Evolutionary conservation across 139 green algal species (phyloP).

Genomic region (Dunaliella primolecta): DNA sequence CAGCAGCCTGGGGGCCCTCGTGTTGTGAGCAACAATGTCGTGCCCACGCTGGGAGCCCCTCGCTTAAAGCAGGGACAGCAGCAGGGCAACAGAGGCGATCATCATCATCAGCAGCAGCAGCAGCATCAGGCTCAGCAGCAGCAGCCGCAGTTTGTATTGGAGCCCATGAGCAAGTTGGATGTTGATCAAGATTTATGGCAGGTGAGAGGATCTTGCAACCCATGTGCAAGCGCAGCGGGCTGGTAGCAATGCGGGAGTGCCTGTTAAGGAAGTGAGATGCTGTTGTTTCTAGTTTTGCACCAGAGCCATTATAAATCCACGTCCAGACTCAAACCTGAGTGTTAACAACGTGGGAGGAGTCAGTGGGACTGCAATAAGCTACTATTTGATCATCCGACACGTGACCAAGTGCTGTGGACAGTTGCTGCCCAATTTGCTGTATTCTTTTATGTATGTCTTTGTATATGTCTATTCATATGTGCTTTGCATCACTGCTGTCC

Average conservation of each 20-base stretch:
- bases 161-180: slow-evolving; percentile 22
- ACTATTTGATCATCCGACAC: too few species aligned
- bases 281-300: not conserved
- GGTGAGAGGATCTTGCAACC: not conserved
- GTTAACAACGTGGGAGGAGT: not conserved
- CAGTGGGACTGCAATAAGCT: too few species aligned
- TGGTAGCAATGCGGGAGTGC: not conserved
- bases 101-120: not conserved
- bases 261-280: not conserved
- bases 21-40: too few species aligned
- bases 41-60: too few species aligned
- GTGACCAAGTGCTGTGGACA: too few species aligned
- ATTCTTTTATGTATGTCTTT: too few species aligned
- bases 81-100: too few species aligned
- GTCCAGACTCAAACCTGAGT: not conserved
- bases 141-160: not conserved
- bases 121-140: not conserved
- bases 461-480: too few species aligned
- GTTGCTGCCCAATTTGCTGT: too few species aligned
- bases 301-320: not conserved
- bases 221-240: not conserved
- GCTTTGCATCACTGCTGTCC: too few species aligned
- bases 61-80: too few species aligned
- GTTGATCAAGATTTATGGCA: slow-evolving; percentile 27
- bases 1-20: not conserved